Conservation (phyloP, 352 stramenopile genomes). For the Pythium brassicae region DNA sequence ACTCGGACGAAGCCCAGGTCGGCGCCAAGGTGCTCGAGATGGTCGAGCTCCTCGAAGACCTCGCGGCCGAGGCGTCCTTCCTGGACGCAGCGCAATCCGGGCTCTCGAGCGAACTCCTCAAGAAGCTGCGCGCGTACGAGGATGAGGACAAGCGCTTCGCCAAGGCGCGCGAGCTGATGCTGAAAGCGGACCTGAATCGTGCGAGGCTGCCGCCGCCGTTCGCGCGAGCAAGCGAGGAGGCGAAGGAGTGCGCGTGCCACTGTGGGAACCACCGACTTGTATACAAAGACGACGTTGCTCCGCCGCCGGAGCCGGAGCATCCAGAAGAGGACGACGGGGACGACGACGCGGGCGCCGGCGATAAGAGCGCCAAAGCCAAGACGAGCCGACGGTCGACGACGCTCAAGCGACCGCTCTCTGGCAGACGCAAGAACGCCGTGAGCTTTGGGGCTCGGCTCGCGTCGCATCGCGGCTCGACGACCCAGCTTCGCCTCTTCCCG, state of each 20-base stretch:
- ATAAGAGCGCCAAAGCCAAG: slow-evolving; percentile 16
- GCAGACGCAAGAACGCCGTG: slow-evolving; percentile 41
- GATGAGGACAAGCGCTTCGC: slow-evolving; percentile 36
- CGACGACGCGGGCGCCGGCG: neutral
- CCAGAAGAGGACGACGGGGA: neutral
- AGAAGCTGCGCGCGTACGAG: slow-evolving; percentile 35
- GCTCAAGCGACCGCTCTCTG: slow-evolving; percentile 23
- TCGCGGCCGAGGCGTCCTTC: slow-evolving; percentile 45
- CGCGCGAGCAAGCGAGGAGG: neutral
- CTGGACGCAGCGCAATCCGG: slow-evolving; percentile 20
- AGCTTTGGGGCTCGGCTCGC: slow-evolving; percentile 30
- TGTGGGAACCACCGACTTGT: slow-evolving; percentile 45
- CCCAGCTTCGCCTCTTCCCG: slow-evolving; percentile 39
- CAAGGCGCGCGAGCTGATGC: slow-evolving; percentile 44
- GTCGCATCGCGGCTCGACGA: slow-evolving; percentile 25
- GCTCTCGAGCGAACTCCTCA: slow-evolving; percentile 18
- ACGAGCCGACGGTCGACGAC: slow-evolving; percentile 23
- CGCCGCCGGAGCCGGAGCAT: too few species aligned
- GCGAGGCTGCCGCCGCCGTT: neutral
- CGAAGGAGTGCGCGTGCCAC: slow-evolving; percentile 29
- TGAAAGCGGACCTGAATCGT: neutral
- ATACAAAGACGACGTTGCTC: slow-evolving; percentile 13
- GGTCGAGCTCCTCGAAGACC: slow-evolving; percentile 49
- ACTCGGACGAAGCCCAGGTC: slow-evolving; percentile 54
- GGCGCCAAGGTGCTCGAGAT: slow-evolving; percentile 45